Evolutionary conservation across 2,329 filamentous ascomycete genomes (phyloP).

Genomic region (Fusarium nanum): DNA sequence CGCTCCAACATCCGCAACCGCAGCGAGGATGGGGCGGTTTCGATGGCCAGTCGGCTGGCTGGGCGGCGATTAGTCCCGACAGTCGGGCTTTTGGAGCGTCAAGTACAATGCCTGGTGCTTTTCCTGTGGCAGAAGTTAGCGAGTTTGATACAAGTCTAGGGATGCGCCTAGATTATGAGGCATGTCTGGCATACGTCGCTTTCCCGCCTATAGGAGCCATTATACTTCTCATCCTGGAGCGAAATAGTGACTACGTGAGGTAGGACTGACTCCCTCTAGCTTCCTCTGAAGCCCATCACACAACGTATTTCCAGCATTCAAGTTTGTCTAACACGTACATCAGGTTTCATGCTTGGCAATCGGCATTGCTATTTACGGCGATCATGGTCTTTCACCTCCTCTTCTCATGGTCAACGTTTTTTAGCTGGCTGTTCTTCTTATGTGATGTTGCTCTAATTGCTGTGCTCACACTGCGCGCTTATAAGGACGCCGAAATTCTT

Average conservation of each 20-base stretch:
- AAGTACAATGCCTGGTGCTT: slow-evolving; percentile 51
- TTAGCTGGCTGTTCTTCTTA: slow-evolving; percentile 86
- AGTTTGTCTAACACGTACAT: slow-evolving; percentile 15
- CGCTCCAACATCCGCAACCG: slow-evolving; percentile 64
- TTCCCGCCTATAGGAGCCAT: slow-evolving; percentile 89
- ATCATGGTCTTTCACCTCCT: slow-evolving; percentile 83
- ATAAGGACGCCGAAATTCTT: slow-evolving; percentile 79
- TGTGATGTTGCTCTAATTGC: slow-evolving; percentile 80
- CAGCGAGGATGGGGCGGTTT: slow-evolving; percentile 64
- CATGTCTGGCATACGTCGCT: slow-evolving; percentile 86
- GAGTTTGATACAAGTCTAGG: slow-evolving; percentile 94
- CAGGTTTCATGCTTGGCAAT: slow-evolving; percentile 98
- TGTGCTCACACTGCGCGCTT: slow-evolving; percentile 82
- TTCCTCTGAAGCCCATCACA: neutral
- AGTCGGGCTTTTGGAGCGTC: slow-evolving; percentile 39
- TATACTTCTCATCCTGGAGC: slow-evolving; percentile 84
- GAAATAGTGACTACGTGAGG: slow-evolving; percentile 97
- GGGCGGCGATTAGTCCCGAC: slow-evolving; percentile 42
- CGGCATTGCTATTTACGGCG: slow-evolving; percentile 81
- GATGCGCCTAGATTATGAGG: slow-evolving; percentile 88
- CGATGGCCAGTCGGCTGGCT: slow-evolving; percentile 52
- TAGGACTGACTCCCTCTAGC: slow-evolving; percentile 55
- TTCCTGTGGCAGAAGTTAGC: slow-evolving; percentile 67
- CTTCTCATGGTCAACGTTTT: slow-evolving; percentile 83
- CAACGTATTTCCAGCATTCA: neutral